These are phyloP conservation scores for Suillus subalutaceus DNA, from an alignment of 768 basidiomycete species.

Conservation along the genomic window DNA sequence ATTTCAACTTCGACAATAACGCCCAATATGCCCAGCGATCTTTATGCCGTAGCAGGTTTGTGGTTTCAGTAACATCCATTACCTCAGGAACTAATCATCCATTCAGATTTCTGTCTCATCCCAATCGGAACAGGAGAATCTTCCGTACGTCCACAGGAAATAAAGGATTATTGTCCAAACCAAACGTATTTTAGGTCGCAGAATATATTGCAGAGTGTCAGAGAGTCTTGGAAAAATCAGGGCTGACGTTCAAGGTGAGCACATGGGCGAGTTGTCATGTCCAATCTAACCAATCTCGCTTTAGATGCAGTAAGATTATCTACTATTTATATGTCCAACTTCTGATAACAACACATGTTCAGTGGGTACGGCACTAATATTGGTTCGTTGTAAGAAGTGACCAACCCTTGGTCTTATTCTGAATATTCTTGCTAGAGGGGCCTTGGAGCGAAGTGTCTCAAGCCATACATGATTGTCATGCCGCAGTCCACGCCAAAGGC, in stretches of 20 bases:
- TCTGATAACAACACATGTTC: constrained; percentile 14
- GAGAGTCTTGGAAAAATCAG: constrained; percentile 78
- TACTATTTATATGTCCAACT: constrained; percentile 36
- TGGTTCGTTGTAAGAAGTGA: constrained; percentile 42
- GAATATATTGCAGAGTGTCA: constrained; percentile 84
- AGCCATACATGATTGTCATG: constrained; percentile 91
- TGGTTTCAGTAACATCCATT: neutral
- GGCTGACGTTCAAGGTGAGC: constrained; percentile 79
- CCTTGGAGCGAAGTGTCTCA: constrained; percentile 84
- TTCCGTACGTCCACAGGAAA: constrained; percentile 50
- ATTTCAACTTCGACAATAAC: constrained; percentile 16
- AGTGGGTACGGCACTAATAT: constrained; percentile 94
- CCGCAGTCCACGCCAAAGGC: constrained; percentile 79
- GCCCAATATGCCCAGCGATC: constrained; percentile 37
- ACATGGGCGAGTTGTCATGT: neutral
- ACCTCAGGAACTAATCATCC: constrained; percentile 7
- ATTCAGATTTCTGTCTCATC: constrained; percentile 82
- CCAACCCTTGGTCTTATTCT: constrained; percentile 2
- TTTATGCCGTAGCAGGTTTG: constrained; percentile 79
- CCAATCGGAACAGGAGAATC: constrained; percentile 79
- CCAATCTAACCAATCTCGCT: neutral
- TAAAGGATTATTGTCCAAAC: constrained; percentile 17
- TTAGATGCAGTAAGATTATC: constrained; percentile 41
- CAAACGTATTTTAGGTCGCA: constrained; percentile 54
- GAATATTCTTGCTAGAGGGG: constrained; percentile 54